Base-by-base conservation (phyloP, 305 asterid species). In the Striga hermonthica region DNA sequence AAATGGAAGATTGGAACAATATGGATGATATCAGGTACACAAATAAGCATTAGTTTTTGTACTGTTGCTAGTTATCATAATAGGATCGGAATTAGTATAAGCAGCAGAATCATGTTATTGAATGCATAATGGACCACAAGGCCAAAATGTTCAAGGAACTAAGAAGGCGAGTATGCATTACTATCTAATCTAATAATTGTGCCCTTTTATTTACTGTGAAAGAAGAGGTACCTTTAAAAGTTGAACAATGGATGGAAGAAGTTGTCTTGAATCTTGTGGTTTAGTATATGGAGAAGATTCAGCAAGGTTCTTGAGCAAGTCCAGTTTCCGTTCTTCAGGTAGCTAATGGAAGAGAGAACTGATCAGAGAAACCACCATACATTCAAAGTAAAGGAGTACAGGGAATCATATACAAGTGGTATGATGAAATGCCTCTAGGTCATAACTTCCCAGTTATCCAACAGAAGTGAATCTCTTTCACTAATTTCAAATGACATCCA, bases 241-340 rank as follows among this genome's bases (percentile, higher is more conserved):
- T 69, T 87, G 96, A 80, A 90, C 95, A 73, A 83, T 75, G 36
- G 92, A 77, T 47, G 95, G 95, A 74, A 90, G 96, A 74, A 90
- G 82, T 77, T 75, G 94, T 44, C 97, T 88, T 15, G 98, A 81
- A 78, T 87, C 98, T 75, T 76, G 97, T 47, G 97, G 85, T 65
- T 73, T 83, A 67, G 89, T 90, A 81, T 79, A 87, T 49, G 65
- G 74, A 37, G 98, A 93, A 75, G 89, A 86, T 66, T 90, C 98
- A n/a, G 97, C 94, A 60, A 93, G 80, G 73, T 68, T 86, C 89
- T 84, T 90, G 71, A 90, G 91, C 81, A 93, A 76, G 76, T 85
- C 97, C 64, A 84, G 47, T 74, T 81, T 93, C 53, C 82, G 71
- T 62, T 82, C 86, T 64, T 90, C 97, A 14, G 94, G 83, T 66